Evolutionary conservation across 345 rosid species (phyloP).

Genomic region (Nephelium lappaceum): DNA sequence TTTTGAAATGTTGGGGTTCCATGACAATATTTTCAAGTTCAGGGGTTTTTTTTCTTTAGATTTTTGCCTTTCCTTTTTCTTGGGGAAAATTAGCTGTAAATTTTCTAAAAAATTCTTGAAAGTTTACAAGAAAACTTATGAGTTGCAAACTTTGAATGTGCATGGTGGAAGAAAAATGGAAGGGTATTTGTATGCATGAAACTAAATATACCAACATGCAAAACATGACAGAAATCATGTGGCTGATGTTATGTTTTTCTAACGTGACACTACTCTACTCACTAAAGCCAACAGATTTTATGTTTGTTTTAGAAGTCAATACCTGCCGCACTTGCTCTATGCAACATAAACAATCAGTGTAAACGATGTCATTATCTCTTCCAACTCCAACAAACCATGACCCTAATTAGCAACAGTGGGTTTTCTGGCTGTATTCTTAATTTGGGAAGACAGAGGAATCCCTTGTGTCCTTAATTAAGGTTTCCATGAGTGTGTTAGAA

Average conservation of each 20-base stretch:
- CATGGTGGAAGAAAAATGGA: neutral
- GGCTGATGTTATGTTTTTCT: too few relatives aligned
- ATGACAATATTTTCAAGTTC: too few relatives aligned
- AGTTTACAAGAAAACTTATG: neutral
- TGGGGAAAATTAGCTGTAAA: neutral
- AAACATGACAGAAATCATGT: neutral
- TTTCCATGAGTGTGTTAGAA: too few relatives aligned
- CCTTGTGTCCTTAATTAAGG: too few relatives aligned
- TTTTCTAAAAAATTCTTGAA: neutral
- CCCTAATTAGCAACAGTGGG: constrained; percentile 1
- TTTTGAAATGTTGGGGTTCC: too few relatives aligned
- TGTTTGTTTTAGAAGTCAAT: neutral
- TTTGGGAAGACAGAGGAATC: neutral
- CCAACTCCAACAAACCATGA: constrained; percentile 27
- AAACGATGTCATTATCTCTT: neutral
- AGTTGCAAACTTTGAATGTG: neutral
- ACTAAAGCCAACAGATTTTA: constrained; percentile 10
- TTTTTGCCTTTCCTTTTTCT: constrained; percentile 25
- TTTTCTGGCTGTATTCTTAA: neutral
- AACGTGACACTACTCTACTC: neutral
- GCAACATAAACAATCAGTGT: too few relatives aligned
- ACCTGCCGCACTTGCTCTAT: constrained; percentile 30
- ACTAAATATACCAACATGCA: constrained; percentile 7
- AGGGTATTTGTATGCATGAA: constrained; percentile 15
- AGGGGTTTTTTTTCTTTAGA: too few relatives aligned